phyloP scores from a whole-genome alignment of 2,329 filamentous ascomycete genomes.

The Talaromyces sp. region DNA sequence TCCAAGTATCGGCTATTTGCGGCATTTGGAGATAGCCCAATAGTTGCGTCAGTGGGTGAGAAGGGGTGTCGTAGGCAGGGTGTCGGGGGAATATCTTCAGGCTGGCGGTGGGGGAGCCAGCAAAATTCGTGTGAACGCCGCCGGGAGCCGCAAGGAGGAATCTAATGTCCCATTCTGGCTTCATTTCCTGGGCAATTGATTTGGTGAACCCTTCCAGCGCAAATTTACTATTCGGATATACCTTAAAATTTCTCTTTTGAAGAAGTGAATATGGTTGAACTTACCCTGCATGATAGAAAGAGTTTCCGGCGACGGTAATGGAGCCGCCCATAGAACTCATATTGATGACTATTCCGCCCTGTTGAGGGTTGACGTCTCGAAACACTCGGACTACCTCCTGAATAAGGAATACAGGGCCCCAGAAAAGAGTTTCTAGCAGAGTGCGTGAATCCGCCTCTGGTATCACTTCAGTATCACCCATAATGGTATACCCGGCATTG shows the following conservation, averaged over 20 bases:
- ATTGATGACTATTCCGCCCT: slow-evolving; percentile 17
- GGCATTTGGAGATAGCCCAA: slow-evolving; percentile 12
- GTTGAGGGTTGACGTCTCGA: slow-evolving; percentile 25
- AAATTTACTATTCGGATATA: slow-evolving; percentile 31
- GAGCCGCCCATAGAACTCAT: slow-evolving; percentile 17
- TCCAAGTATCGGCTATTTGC: slow-evolving; percentile 9
- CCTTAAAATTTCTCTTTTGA: not conserved
- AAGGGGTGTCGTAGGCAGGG: slow-evolving; percentile 1
- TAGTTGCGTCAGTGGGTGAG: slow-evolving; percentile 7
- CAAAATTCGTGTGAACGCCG: slow-evolving; percentile 9
- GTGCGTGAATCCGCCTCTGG: slow-evolving; percentile 12
- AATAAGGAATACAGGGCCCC: slow-evolving; percentile 37
- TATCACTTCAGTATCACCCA: slow-evolving; percentile 16
- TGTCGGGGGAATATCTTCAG: not conserved
- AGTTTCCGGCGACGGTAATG: slow-evolving; percentile 15
- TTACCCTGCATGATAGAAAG: slow-evolving; percentile 17
- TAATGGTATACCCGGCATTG: slow-evolving; percentile 17
- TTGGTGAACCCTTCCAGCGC: slow-evolving; percentile 47
- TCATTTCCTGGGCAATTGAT: slow-evolving; percentile 40
- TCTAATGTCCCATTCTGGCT: slow-evolving; percentile 39
- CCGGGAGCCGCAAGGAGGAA: slow-evolving; percentile 18
- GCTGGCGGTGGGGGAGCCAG: not conserved
- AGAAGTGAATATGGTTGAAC: not conserved
- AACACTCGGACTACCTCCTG: slow-evolving; percentile 34
- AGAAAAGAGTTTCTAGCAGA: slow-evolving; percentile 21